A percentile compares a stretch with the other conserved stretches of the same genome.
Conservation (phyloP, 306 rosid species). For the Aeschynomene evenia region DNA sequence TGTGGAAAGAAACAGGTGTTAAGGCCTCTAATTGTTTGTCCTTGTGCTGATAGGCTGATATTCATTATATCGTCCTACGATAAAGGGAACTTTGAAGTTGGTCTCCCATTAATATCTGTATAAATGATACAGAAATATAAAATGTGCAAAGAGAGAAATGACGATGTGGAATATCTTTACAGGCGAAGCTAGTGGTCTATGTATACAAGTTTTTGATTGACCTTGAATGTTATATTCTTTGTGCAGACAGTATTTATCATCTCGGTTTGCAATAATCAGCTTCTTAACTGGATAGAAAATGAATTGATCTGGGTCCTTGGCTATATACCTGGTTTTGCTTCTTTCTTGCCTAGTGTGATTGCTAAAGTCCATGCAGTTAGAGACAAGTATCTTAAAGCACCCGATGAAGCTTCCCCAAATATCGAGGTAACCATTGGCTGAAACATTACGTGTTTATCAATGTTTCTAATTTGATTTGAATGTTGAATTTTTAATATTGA, state of each 20-base stretch:
- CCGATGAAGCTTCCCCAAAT: slow-evolving; percentile 48
- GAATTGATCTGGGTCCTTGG: slow-evolving; percentile 85
- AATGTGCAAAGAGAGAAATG: background rate
- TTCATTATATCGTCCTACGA: background rate
- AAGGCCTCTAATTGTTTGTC: background rate
- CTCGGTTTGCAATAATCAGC: slow-evolving; percentile 94
- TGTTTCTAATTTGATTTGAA: slow-evolving; percentile 7
- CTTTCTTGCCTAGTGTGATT: slow-evolving; percentile 54
- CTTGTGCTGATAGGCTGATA: background rate
- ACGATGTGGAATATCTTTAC: background rate
- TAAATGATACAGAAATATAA: background rate
- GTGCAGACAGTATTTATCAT: slow-evolving; percentile 81
- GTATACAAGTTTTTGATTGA: slow-evolving; percentile 8
- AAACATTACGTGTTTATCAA: background rate
- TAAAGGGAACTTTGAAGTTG: background rate
- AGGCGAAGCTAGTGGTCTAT: background rate
- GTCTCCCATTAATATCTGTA: background rate
- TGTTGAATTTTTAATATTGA: background rate
- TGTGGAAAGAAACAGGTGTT: background rate
- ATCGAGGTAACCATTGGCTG: slow-evolving; percentile 48
- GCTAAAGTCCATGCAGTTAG: slow-evolving; percentile 63
- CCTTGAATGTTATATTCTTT: slow-evolving; percentile 1
- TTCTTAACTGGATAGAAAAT: slow-evolving; percentile 91
- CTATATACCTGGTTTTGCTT: slow-evolving; percentile 72
- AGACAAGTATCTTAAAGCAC: slow-evolving; percentile 69